phyloP scores from a whole-genome alignment of 306 rosid species.

The Citrullus mucosospermus region DNA sequence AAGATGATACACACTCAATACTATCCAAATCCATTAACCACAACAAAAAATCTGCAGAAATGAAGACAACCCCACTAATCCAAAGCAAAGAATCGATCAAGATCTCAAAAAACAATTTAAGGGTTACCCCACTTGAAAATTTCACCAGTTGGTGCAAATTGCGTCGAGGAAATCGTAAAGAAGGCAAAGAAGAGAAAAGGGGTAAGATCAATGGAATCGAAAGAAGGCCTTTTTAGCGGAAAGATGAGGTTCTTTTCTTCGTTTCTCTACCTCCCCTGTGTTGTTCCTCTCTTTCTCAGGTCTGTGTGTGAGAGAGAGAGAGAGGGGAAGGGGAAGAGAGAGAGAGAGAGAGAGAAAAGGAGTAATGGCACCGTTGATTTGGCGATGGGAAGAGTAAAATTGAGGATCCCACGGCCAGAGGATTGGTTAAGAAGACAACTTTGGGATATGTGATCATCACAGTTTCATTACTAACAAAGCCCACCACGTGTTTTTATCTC shows the following conservation, averaged over 20 bases:
- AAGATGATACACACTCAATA: conserved; percentile 77
- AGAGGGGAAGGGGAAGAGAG: background rate
- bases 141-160: background rate
- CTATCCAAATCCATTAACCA: conserved; percentile 65
- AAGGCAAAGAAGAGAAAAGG: conserved; percentile 14
- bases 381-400: background rate
- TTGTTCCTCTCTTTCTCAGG: background rate
- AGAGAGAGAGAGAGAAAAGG: background rate
- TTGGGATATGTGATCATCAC: conserved; percentile 3
- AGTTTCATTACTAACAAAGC: background rate
- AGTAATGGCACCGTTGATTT: conserved; percentile 1
- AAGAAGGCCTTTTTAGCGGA: background rate
- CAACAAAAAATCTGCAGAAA: conserved; percentile 2
- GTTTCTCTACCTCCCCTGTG: background rate
- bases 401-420: background rate
- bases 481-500: background rate
- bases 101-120: background rate
- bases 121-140: background rate
- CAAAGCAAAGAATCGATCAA: background rate
- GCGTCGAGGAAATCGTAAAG: background rate
- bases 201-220: conserved; percentile 3
- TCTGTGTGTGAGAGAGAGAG: background rate
- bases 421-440: background rate
- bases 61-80: conserved; percentile 7
- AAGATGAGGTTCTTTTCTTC: conserved; percentile 5